phyloP scores from a whole-genome alignment of 2,329 filamentous ascomycete species.

The Colletotrichum brevisporum region DNA sequence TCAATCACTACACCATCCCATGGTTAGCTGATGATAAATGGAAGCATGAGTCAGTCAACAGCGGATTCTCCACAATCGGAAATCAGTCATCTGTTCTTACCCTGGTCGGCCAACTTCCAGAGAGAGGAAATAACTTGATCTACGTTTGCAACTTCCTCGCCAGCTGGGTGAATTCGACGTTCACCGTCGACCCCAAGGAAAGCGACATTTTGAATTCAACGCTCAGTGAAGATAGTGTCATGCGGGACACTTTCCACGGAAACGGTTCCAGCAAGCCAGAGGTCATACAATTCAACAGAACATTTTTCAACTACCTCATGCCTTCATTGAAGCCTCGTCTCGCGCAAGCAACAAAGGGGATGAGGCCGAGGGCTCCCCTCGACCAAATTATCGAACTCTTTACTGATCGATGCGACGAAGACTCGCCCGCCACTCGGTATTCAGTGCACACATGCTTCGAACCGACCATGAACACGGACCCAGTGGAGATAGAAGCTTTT shows the following conservation, averaged over 20 bases:
- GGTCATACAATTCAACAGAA: neutral
- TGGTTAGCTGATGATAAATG: too few species aligned
- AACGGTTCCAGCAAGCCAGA: neutral
- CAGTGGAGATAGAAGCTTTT: neutral
- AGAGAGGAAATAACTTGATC: neutral
- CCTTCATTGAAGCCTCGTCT: neutral
- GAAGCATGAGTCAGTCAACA: neutral
- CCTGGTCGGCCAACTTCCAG: neutral
- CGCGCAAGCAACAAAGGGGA: neutral
- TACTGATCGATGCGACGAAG: neutral
- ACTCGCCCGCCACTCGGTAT: neutral
- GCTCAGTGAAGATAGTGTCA: neutral
- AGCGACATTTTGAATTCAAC: slow-evolving; percentile 2
- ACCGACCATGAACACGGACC: neutral
- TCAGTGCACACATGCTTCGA: neutral
- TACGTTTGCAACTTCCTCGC: slow-evolving; percentile 11
- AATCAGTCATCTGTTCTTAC: neutral
- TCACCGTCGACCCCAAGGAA: slow-evolving; percentile 5
- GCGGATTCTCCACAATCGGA: neutral
- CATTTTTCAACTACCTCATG: neutral
- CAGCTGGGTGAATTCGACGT: slow-evolving; percentile 12
- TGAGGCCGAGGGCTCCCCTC: neutral
- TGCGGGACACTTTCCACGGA: neutral
- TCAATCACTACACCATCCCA: too few species aligned
- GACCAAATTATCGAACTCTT: neutral